Conservation (phyloP, 106 monocot genomes). For the Platanthera zijinensis region DNA sequence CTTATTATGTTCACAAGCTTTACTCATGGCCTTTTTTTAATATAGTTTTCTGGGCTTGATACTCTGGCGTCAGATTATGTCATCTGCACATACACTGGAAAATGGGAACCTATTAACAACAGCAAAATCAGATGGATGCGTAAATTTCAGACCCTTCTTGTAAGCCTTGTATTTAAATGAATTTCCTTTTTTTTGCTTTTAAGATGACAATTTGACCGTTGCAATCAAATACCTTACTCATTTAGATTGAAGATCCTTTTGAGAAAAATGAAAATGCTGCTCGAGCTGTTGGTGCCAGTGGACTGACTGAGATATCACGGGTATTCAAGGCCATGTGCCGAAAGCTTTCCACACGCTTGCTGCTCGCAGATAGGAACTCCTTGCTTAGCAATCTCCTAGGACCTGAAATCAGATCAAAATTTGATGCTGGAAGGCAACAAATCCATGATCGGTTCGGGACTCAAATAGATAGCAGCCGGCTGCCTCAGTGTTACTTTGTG, state of each 20-base stretch:
- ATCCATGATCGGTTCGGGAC: not conserved
- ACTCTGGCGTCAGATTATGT: conserved; percentile 15
- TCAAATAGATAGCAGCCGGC: not conserved
- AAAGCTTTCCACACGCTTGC: conserved; percentile 11
- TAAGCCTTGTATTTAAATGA: conserved; percentile 15
- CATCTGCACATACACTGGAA: conserved; percentile 46
- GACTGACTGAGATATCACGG: conserved; percentile 19
- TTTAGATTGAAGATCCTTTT: conserved; percentile 64
- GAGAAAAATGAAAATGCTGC: conserved; percentile 57
- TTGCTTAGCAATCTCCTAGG: conserved; percentile 25
- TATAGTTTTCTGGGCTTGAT: conserved; percentile 35
- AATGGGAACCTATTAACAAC: conserved; percentile 24
- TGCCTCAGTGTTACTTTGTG: not conserved
- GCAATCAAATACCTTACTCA: not conserved
- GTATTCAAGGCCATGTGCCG: conserved; percentile 17
- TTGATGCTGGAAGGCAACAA: not conserved
- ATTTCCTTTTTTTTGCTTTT: not conserved
- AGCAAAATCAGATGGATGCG: conserved; percentile 18
- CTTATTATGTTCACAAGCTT: too few species aligned
- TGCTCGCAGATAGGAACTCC: conserved; percentile 18
- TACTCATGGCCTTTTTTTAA: not conserved
- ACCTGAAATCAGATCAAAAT: conserved; percentile 13
- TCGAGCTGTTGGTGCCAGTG: conserved; percentile 29
- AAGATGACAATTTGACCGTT: not conserved
- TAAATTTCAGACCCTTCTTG: conserved; percentile 27